Conservation (phyloP, 345 rosid genomes). For the Chamaenerion angustifolium region DNA sequence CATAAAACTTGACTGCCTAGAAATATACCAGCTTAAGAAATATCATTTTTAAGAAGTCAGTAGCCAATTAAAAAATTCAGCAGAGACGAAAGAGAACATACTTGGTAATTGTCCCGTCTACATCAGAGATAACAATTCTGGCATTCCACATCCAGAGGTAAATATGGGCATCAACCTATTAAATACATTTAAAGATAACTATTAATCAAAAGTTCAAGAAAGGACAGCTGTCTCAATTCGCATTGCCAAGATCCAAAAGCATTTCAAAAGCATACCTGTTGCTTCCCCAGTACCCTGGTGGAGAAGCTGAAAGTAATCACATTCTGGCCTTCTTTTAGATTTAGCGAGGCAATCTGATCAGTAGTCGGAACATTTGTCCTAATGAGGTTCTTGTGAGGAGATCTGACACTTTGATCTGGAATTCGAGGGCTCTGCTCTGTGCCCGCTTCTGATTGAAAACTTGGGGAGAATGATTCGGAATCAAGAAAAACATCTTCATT, state of each 20-base stretch:
- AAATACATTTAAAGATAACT: slow-evolving; percentile 3
- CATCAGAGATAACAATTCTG: slow-evolving; percentile 82
- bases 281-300: slow-evolving; percentile 77
- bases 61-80: no score
- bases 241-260: not conserved
- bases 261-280: slow-evolving; percentile 42
- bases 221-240: not conserved
- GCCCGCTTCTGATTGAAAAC: slow-evolving; percentile 16
- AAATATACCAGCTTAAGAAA: not conserved
- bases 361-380: slow-evolving; percentile 74
- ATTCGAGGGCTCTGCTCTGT: slow-evolving; percentile 8
- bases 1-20: no score
- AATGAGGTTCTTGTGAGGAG: slow-evolving; percentile 54
- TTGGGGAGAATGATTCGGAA: slow-evolving; percentile 45
- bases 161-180: slow-evolving; percentile 82
- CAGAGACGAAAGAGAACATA: slow-evolving; percentile 13
- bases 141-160: slow-evolving; percentile 95
- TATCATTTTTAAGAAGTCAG: slow-evolving; percentile 1
- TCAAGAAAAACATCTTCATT: slow-evolving; percentile 72
- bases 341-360: slow-evolving; percentile 80
- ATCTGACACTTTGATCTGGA: slow-evolving; percentile 22
- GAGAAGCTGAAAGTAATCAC: slow-evolving; percentile 73
- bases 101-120: slow-evolving; percentile 96
- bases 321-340: slow-evolving; percentile 88
- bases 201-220: slow-evolving; percentile 6